Evolutionary conservation across 2,329 filamentous ascomycete genomes (phyloP), one percentile per base, ranked within the genome.

Genomic region (Talaromyces atroroseus): DNA sequence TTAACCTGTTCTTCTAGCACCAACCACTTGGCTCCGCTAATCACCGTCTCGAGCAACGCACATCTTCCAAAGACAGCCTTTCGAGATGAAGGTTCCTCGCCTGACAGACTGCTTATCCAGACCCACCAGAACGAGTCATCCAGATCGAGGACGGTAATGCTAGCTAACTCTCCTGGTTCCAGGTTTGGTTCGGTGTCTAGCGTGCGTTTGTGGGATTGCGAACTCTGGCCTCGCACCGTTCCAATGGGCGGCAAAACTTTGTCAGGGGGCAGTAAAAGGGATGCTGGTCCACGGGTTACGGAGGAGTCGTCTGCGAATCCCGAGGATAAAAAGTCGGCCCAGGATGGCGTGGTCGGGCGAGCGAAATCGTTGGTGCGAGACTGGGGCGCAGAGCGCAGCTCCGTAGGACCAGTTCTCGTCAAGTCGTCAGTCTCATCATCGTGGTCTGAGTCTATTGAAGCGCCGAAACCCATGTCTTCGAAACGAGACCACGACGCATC

Each of bases 121-220:
- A 97, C 94, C 92, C 94, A 97, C 94, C 94, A 99, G 72, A 99
- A 99, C 1, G 91, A 88, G 70, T 97, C 92, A 65, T 99, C 94
- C 5, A 99, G 79, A 60, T 94, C 87, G 57, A 97, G 83, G 38
- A 82, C 82, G 23, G 83, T 88, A 67, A 99, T 96, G 68, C 91
- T 97, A 29, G 94, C 94, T 57, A 99, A 80, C 78, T 99, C 94
- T 52, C 91, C 94, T 0, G 92, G 94, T 62, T 96, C 91, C 0
- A 96, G 78, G 42, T 83, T 78, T 23, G 74, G 74, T 54, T 89
- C 84, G 14, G 80, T 80, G 62, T 91, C 86, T n/a, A 90, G 76
- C 58, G 85, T 82, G 45, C 87, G 85, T 55, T 80, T 81, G 68
- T 95, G 89, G 0, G 90, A 95, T 71, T 95, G 90, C 2, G 91